phyloP scores from a whole-genome alignment of 2,329 filamentous ascomycete genomes.

The Fusarium sp. region DNA sequence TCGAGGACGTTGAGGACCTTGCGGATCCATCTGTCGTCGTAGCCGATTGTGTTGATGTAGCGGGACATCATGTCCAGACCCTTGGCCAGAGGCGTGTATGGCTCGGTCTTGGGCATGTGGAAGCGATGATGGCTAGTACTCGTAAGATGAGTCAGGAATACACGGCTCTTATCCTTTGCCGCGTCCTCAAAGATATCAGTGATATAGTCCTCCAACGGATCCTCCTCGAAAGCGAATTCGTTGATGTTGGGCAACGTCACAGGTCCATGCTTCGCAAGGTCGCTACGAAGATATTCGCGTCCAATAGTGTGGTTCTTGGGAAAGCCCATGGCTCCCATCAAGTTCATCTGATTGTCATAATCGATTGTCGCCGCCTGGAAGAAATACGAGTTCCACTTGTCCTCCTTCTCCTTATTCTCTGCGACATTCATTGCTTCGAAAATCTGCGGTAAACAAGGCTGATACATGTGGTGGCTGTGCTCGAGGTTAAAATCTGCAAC shows the following conservation, averaged over 20 bases:
- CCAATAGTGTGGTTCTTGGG: slow-evolving; percentile 40
- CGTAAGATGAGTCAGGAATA: slow-evolving; percentile 52
- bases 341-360: slow-evolving; percentile 50
- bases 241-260: slow-evolving; percentile 49
- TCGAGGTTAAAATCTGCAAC: slow-evolving; percentile 57
- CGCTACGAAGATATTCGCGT: slow-evolving; percentile 47
- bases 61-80: slow-evolving; percentile 47
- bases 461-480: slow-evolving; percentile 55
- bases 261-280: slow-evolving; percentile 46
- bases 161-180: slow-evolving; percentile 46
- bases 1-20: slow-evolving; percentile 47
- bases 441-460: slow-evolving; percentile 58
- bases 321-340: slow-evolving; percentile 50
- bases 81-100: slow-evolving; percentile 43
- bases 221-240: slow-evolving; percentile 51
- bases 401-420: slow-evolving; percentile 25
- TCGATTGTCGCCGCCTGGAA: slow-evolving; percentile 50
- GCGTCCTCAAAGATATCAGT: slow-evolving; percentile 48
- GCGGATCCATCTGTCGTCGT: slow-evolving; percentile 49
- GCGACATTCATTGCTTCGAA: slow-evolving; percentile 49
- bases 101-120: slow-evolving; percentile 45
- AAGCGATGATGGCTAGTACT: slow-evolving; percentile 52
- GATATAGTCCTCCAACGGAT: slow-evolving; percentile 48
- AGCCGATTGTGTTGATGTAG: slow-evolving; percentile 49
- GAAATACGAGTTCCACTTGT: slow-evolving; percentile 49